Evolutionary conservation across 2,329 filamentous ascomycete genomes (phyloP), one percentile per base, ranked within the genome.

Genomic region (Talaromyces verruculosus): DNA sequence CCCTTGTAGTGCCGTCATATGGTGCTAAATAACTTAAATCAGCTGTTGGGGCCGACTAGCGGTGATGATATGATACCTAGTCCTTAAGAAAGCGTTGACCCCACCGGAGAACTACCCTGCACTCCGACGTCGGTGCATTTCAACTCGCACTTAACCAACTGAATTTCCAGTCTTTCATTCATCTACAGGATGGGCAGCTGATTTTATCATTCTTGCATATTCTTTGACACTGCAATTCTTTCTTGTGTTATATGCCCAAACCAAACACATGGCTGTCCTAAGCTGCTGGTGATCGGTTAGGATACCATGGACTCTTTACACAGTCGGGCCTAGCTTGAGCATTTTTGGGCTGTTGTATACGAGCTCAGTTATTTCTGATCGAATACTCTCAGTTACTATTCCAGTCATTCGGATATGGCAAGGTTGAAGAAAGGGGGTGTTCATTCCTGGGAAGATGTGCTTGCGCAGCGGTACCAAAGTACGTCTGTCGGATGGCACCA

Each of bases 361-460:
- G 15, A n/a, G 17, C 28, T 55, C 17, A 30, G 17, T 45, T 45
- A 49, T 55, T 19, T 35, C 17, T 55, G 28, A 19, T 55, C 49
- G 19, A 49, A 13, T 5, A 49, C 2, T 49, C 5, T 3, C 45
- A 11, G 45, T 2, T 49, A 6, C 1, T 28, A 49, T 13, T 8
- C 10, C 43, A 19, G 19, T 47, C 19, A 11, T 51, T 15, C 22
- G 19, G 64, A 45, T 45, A 78, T 79, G 77, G 72, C 75, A 19
- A 74, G 73, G 61, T 72, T 72, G 45, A 78, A 75, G 65, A 78
- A 75, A 64, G 72, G 72, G 45, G 77, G 77, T 0, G 73, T 78
- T 1, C 78, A 79, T 67, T 78, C 76, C 6, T 79, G 77, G 77
- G 77, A 79, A 68, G 77, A 79, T 71, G 77, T 79, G 11, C 68